Percentiles rank a stretch among this genome's conserved stretches.
phyloP scores from a whole-genome alignment of 2,329 filamentous ascomycete species.

The Ceratocystis diversiconidia region DNA sequence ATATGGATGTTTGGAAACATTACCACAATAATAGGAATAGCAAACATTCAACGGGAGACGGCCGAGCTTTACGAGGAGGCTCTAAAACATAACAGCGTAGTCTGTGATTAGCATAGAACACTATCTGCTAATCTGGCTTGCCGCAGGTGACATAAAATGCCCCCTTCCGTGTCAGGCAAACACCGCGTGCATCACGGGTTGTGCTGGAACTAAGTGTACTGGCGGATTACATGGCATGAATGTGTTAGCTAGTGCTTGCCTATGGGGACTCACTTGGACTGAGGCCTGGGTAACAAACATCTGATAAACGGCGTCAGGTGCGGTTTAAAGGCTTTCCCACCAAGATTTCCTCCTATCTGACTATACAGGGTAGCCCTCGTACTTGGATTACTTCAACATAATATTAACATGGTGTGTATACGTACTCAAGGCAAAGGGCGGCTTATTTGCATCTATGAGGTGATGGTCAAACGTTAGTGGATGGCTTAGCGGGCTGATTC shows the following conservation, averaged over 20 bases:
- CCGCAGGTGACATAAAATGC: not conserved
- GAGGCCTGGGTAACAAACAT: not conserved
- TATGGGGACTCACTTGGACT: too few species aligned
- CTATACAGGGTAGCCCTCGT: not conserved
- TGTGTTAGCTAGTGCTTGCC: too few species aligned
- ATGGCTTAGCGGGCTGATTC: not conserved
- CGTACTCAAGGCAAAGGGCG: not conserved
- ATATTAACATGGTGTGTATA: not conserved
- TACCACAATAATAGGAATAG: not conserved
- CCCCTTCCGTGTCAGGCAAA: not conserved
- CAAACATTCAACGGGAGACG: not conserved
- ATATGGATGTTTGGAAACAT: too few species aligned
- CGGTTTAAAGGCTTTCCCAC: not conserved
- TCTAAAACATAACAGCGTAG: not conserved
- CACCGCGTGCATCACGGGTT: not conserved
- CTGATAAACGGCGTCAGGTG: not conserved
- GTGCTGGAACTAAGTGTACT: too few species aligned
- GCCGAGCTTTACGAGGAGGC: not conserved
- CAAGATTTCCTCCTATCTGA: not conserved
- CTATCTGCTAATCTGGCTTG: not conserved
- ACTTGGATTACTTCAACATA: not conserved
- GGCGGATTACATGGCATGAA: too few species aligned
- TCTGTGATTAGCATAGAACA: not conserved
- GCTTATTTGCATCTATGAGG: not conserved
- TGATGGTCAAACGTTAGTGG: conserved; percentile 1